These are phyloP conservation scores for Teunomyces aglyptinius DNA, from an alignment of 805 yeast genomes.

Conservation along the genomic window DNA sequence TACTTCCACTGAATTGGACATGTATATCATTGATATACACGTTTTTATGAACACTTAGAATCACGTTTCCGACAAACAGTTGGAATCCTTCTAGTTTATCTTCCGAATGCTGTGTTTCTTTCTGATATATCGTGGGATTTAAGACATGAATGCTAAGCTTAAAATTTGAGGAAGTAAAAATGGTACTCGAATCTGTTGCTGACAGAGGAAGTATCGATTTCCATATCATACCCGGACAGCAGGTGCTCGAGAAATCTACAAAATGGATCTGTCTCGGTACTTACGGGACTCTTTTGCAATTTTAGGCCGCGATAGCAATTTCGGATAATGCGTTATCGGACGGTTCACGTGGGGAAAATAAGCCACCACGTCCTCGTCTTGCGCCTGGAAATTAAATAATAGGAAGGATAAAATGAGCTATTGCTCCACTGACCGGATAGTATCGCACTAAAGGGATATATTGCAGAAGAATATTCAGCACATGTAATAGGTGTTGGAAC, in stretches of 20 bases:
- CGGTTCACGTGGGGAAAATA: not conserved
- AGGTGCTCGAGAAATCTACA: not conserved
- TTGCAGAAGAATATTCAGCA: too few species aligned
- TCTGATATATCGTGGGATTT: constrained; percentile 10
- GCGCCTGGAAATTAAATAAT: too few species aligned
- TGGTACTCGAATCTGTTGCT: constrained; percentile 18
- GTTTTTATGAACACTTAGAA: not conserved
- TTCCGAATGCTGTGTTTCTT: constrained; percentile 7
- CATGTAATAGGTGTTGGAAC: too few species aligned
- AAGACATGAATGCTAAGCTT: constrained; percentile 9
- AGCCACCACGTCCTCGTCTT: not conserved
- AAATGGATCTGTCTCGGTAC: too few species aligned
- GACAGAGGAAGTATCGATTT: constrained; percentile 34
- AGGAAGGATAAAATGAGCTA: too few species aligned
- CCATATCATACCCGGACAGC: constrained; percentile 25
- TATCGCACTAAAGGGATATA: too few species aligned
- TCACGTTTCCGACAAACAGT: not conserved
- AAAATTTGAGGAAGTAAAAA: constrained; percentile 21
- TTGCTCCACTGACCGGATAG: too few species aligned
- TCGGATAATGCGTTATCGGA: not conserved
- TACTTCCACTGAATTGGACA: not conserved
- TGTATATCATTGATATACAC: not conserved
- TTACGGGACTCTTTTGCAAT: not conserved
- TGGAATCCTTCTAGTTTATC: constrained; percentile 10
- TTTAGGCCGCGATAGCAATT: not conserved